phyloP scores from a whole-genome alignment of 345 rosid genomes.

The Geranium brycei region DNA sequence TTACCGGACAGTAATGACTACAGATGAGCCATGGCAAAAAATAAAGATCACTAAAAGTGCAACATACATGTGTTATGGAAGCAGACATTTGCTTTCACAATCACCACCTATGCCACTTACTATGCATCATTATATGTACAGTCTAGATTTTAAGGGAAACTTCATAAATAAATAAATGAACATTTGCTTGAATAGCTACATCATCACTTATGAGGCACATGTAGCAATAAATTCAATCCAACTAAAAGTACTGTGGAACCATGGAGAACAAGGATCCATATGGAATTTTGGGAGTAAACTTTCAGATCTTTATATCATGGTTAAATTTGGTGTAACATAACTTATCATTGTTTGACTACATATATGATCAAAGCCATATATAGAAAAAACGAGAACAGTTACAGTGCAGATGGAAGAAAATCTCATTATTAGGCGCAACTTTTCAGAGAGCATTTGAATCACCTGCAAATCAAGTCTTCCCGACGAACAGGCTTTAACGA shows the following conservation, averaged over 20 bases:
- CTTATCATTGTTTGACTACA: neutral
- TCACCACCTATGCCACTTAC: neutral
- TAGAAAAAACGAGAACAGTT: neutral
- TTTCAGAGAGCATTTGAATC: neutral
- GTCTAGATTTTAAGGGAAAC: neutral
- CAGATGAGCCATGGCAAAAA: neutral
- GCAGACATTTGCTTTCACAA: neutral
- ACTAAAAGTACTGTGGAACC: no score
- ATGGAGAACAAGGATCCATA: no score
- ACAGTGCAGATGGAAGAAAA: neutral
- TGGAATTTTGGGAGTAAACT: no score
- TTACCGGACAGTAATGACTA: neutral
- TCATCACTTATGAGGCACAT: no score
- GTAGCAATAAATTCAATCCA: no score
- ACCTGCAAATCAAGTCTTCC: conserved; percentile 1
- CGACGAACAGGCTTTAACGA: neutral
- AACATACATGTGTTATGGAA: no score
- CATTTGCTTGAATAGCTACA: no score
- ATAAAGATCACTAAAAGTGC: neutral
- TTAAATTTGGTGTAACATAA: neutral
- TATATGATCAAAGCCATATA: neutral
- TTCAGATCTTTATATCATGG: neutral
- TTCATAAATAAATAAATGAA: no score
- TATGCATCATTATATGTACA: neutral
- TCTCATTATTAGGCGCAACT: neutral